phyloP scores from a whole-genome alignment of 805 yeast species.

The Teunomyces stri region DNA sequence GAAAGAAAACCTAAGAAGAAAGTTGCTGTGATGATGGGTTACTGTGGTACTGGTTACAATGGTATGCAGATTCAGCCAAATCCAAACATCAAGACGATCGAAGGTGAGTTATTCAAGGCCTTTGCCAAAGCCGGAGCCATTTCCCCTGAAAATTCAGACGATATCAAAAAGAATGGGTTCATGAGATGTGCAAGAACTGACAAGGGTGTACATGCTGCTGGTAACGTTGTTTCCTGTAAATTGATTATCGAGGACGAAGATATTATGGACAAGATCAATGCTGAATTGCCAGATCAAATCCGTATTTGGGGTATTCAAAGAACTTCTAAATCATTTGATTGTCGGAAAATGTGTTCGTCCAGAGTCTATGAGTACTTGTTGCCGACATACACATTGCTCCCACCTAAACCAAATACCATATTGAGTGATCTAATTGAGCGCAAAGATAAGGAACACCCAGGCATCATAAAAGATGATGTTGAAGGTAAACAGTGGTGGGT shows the following conservation, averaged over 20 bases:
- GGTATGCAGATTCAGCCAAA: slow-evolving; percentile 85
- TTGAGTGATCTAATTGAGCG: slow-evolving; percentile 58
- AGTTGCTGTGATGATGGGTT: slow-evolving; percentile 88
- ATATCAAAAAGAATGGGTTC: slow-evolving; percentile 82
- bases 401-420: slow-evolving; percentile 78
- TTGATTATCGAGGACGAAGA: slow-evolving; percentile 81
- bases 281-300: slow-evolving; percentile 76
- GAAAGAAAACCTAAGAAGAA: slow-evolving; percentile 82
- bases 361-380: slow-evolving; percentile 90
- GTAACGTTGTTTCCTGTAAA: slow-evolving; percentile 82
- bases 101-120: slow-evolving; percentile 83
- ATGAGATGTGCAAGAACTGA: slow-evolving; percentile 88
- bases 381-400: slow-evolving; percentile 86
- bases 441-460: slow-evolving; percentile 55
- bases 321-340: slow-evolving; percentile 87
- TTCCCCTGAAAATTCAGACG: slow-evolving; percentile 81
- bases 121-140: slow-evolving; percentile 85
- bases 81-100: slow-evolving; percentile 86
- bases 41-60: slow-evolving; percentile 94
- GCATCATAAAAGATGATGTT: slow-evolving; percentile 54
- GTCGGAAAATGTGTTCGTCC: slow-evolving; percentile 94
- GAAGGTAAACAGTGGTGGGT: slow-evolving; percentile 81
- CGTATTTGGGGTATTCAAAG: slow-evolving; percentile 92
- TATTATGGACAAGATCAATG: slow-evolving; percentile 70
- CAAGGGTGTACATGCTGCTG: slow-evolving; percentile 98